These are phyloP conservation scores for Hysterangium stoloniferum DNA, from an alignment of 768 basidiomycete species.

Conservation along the genomic window DNA sequence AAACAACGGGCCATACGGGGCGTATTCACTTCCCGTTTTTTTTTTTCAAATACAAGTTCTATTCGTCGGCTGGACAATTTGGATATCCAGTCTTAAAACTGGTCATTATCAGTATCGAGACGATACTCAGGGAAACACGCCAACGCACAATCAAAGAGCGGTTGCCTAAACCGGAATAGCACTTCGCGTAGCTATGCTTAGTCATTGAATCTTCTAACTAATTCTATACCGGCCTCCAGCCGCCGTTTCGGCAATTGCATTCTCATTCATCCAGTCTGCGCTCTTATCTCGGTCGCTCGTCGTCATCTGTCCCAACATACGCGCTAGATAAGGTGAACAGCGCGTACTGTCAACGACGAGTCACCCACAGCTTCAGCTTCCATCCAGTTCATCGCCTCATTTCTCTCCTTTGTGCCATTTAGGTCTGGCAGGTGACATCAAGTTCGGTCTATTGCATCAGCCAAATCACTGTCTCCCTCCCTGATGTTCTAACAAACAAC, in stretches of 20 bases:
- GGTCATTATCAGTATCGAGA: not conserved
- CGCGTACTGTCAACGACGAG: constrained; percentile 14
- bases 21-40: not conserved
- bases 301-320: constrained; percentile 10
- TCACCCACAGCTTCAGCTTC: constrained; percentile 27
- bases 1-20: constrained; percentile 6
- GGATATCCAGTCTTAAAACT: not conserved
- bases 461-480: constrained; percentile 21
- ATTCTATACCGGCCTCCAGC: constrained; percentile 8
- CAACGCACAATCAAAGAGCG: not conserved
- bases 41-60: not conserved
- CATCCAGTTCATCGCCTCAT: constrained; percentile 31
- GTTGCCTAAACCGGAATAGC: too few relatives aligned
- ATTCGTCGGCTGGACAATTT: constrained; percentile 18
- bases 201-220: not conserved
- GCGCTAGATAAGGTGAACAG: constrained; percentile 1
- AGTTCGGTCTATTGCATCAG: constrained; percentile 56
- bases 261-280: not conserved
- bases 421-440: constrained; percentile 30
- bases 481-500: constrained; percentile 9
- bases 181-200: too few relatives aligned
- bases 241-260: not conserved
- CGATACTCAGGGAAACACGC: not conserved
- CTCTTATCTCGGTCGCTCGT: not conserved
- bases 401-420: constrained; percentile 38